Percentiles rank a stretch among this genome's conserved stretches.
Evolutionary conservation across 2,329 filamentous ascomycete species (phyloP).

Genomic region (Periconia digitata): DNA sequence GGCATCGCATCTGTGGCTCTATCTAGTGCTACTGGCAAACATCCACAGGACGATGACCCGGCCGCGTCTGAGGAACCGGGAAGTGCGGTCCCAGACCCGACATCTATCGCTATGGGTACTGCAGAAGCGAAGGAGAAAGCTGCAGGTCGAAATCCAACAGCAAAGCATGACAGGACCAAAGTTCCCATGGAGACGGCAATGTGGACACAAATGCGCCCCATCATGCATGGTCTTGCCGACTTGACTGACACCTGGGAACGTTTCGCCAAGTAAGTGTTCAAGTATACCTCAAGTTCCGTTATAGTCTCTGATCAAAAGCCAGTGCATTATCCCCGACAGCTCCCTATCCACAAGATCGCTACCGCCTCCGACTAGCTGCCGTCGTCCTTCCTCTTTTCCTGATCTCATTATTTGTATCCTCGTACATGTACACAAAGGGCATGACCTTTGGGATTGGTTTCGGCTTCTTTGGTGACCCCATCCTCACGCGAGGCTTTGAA

Average conservation of each 20-base stretch:
- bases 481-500: slow-evolving; percentile 62
- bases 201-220: slow-evolving; percentile 72
- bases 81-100: slow-evolving; percentile 64
- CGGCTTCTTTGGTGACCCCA: slow-evolving; percentile 76
- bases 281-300: neutral
- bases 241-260: slow-evolving; percentile 65
- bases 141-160: slow-evolving; percentile 52
- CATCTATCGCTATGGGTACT: slow-evolving; percentile 55
- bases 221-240: slow-evolving; percentile 67
- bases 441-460: slow-evolving; percentile 70
- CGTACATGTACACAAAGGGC: slow-evolving; percentile 61
- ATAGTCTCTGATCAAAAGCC: slow-evolving; percentile 6
- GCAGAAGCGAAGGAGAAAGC: slow-evolving; percentile 58
- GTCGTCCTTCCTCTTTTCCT: slow-evolving; percentile 48
- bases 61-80: slow-evolving; percentile 42
- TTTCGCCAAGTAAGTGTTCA: slow-evolving; percentile 56
- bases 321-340: slow-evolving; percentile 52
- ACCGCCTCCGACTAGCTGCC: slow-evolving; percentile 49
- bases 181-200: slow-evolving; percentile 75
- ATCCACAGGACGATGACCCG: slow-evolving; percentile 66
- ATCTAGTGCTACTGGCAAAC: slow-evolving; percentile 74
- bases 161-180: slow-evolving; percentile 73
- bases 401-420: slow-evolving; percentile 48
- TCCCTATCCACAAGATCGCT: slow-evolving; percentile 49
- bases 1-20: slow-evolving; percentile 72